phyloP scores from a whole-genome alignment of 768 basidiomycete genomes.

The Sporobolomyces pararoseus region DNA sequence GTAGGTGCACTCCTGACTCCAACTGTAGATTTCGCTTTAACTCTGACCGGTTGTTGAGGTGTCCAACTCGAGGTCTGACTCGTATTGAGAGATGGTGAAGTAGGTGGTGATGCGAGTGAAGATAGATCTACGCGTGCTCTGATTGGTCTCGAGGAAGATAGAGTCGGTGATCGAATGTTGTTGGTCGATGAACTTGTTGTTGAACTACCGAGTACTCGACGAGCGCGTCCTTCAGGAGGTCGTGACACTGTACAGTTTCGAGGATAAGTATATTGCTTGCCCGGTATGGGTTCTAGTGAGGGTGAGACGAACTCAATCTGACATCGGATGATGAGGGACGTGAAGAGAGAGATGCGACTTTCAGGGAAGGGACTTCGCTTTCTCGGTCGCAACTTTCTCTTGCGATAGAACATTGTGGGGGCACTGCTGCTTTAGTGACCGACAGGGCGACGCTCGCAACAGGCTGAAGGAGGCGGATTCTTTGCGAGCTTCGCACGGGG shows the following conservation, averaged over 20 bases:
- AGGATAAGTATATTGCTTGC: neutral
- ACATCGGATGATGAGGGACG: conserved; percentile 1
- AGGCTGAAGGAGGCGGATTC: no score
- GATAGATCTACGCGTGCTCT: conserved; percentile 11
- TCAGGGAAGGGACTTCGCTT: neutral
- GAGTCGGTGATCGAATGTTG: conserved; percentile 10
- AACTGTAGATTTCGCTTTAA: conserved; percentile 12
- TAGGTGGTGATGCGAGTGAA: conserved; percentile 5
- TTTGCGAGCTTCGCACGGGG: no score
- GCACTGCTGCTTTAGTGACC: no score
- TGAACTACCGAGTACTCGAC: conserved; percentile 1
- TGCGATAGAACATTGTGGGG: no score
- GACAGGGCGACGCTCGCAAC: no score
- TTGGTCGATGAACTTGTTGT: neutral
- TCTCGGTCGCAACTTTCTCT: neutral
- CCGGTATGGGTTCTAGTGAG: neutral
- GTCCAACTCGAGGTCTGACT: conserved; percentile 7
- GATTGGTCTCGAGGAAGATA: conserved; percentile 9
- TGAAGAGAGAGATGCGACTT: neutral
- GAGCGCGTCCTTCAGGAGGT: conserved; percentile 8
- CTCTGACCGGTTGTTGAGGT: neutral
- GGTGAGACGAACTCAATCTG: neutral
- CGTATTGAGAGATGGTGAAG: neutral
- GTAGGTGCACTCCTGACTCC: conserved; percentile 11
- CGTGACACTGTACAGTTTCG: conserved; percentile 3